Evolutionary conservation across 176 grass and related monocot genomes (phyloP), one percentile per base, ranked within the genome.

Genomic region (Saccharum spontaneum): DNA sequence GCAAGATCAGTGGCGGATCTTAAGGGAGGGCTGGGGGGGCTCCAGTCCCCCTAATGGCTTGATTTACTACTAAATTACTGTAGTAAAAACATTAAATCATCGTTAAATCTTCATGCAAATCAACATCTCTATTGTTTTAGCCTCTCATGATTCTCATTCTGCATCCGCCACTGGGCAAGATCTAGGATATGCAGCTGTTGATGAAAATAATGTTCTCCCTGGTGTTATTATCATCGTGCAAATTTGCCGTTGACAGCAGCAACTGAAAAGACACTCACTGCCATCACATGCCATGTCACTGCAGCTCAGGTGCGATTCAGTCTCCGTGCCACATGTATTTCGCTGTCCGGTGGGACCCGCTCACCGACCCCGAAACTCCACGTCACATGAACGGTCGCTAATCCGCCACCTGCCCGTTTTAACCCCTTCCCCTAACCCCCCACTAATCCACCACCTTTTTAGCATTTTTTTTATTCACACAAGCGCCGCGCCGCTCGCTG

Each of bases 371-470:
- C 52, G 52, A 73, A 71, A 8, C 69, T 83, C 80, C 69, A 83
- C 80, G 67, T 83, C 80, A 72, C 80, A 79, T 18, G 44, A 50
- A 18, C 24, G 45, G 44, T 33, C 45, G 72, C 72, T 75, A 52
- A 75, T 50, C 72, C 61, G 7, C n/a, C 55, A 78, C 34, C 61
- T 50, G 43, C 67, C 26, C 28, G 33, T 73, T 73, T 83, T 83
- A 73, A 45, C 17, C 80, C 22, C 79, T 40, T 70, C 39, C 36
- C 13, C 11, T 34, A 34, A 36, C 34, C 34, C 34, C 30, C 40
- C 71, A 23, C 57, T 61, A 75, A 75, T 37, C 82, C 59, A 15
- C 46, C 23, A 67, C 46, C 67, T 30, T 81, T 71, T 71, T 20
- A 13, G 20, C 34, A 41, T 28, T 24, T 65, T 23, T 28, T 57